Evolutionary conservation across 2,329 filamentous ascomycete species (phyloP).

Genomic region (Waltergamsia citrina): DNA sequence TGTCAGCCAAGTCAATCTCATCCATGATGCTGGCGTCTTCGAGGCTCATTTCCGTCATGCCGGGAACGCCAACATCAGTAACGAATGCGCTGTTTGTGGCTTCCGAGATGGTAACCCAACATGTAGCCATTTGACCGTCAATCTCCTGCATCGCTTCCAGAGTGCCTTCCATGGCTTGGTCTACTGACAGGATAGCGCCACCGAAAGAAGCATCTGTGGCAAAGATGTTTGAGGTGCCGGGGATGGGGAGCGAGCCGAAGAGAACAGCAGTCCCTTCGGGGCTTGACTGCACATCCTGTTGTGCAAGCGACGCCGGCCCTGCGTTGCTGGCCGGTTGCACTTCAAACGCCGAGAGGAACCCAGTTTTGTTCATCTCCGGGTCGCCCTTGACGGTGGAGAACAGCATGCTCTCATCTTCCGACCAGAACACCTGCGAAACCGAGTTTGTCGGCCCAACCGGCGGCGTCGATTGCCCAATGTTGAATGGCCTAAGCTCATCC

Average conservation of each 20-base stretch:
- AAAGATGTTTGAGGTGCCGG: constrained; percentile 34
- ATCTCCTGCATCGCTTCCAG: constrained; percentile 30
- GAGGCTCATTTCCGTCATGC: constrained; percentile 46
- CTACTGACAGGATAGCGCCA: constrained; percentile 34
- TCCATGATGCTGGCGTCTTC: constrained; percentile 35
- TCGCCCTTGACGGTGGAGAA: constrained; percentile 53
- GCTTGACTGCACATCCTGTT: constrained; percentile 20
- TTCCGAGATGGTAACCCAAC: constrained; percentile 44
- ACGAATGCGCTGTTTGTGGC: constrained; percentile 45
- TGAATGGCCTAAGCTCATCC: constrained; percentile 35
- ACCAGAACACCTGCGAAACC: constrained; percentile 52
- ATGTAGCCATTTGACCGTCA: constrained; percentile 42
- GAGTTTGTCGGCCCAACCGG: constrained; percentile 48
- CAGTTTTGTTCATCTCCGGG: constrained; percentile 40
- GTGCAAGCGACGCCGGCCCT: constrained; percentile 55
- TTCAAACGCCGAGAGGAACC: constrained; percentile 43
- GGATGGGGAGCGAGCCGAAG: constrained; percentile 41
- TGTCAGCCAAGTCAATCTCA: constrained; percentile 29
- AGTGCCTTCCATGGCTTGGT: constrained; percentile 18
- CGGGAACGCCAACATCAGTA: constrained; percentile 41
- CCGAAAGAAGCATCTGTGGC: constrained; percentile 51
- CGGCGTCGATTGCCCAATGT: constrained; percentile 46
- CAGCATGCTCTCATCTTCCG: constrained; percentile 38
- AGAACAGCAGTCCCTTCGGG: constrained; percentile 47
- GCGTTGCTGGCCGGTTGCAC: constrained; percentile 18